These are phyloP conservation scores for Cladorrhinum sp. DNA, from an alignment of 2,329 filamentous ascomycete genomes.

Conservation along the genomic window DNA sequence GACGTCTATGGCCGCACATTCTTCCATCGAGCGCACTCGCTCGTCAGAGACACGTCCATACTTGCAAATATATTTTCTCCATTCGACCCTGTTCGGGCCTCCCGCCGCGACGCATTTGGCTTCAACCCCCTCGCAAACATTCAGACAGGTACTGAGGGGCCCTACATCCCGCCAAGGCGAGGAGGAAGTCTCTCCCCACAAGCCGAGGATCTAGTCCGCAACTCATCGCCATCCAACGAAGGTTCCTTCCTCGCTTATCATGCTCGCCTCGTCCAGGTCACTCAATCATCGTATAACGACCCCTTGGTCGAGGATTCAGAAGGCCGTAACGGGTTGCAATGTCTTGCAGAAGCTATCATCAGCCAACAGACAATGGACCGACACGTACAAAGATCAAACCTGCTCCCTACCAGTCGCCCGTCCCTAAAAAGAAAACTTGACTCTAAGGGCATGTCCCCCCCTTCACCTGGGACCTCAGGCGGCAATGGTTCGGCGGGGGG, in stretches of 20 bases:
- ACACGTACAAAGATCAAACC: conserved; percentile 33
- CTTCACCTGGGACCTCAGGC: background rate
- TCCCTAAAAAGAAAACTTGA: conserved; percentile 40
- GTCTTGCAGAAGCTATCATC: conserved; percentile 54
- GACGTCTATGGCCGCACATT: conserved; percentile 54
- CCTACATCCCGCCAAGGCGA: conserved; percentile 28
- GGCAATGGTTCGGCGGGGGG: conserved; percentile 6
- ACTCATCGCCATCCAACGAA: conserved; percentile 19
- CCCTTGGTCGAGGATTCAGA: conserved; percentile 39
- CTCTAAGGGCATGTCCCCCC: conserved; percentile 18
- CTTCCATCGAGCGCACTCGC: conserved; percentile 44
- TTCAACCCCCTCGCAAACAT: conserved; percentile 30
- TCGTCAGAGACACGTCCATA: conserved; percentile 30
- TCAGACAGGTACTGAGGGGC: conserved; percentile 22
- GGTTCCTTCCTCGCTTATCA: conserved; percentile 34
- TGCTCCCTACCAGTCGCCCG: conserved; percentile 27
- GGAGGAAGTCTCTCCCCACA: conserved; percentile 11
- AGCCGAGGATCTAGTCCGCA: conserved; percentile 25
- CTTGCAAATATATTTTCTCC: conserved; percentile 35
- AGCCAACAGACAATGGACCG: conserved; percentile 36
- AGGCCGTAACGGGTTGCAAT: conserved; percentile 57
- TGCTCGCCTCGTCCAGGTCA: conserved; percentile 37
- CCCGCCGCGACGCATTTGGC: conserved; percentile 50
- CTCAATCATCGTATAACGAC: conserved; percentile 35
- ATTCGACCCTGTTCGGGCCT: conserved; percentile 33